These are phyloP conservation scores for Ganoderma lingzhi DNA, from an alignment of 1,284 basidiomycete species.

Conservation along the genomic window DNA sequence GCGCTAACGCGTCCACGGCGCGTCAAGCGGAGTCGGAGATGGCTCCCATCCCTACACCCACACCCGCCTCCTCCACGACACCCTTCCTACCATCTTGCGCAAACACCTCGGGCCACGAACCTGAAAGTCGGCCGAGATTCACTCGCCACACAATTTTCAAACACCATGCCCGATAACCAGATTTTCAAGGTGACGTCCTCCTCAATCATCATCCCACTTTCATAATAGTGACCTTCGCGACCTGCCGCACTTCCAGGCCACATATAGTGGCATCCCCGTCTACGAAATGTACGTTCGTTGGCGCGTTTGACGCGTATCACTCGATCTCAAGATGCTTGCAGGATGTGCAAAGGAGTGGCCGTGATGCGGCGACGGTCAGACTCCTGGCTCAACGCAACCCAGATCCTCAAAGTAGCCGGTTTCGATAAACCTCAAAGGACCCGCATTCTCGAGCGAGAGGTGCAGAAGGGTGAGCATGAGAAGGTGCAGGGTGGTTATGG, in stretches of 20 bases:
- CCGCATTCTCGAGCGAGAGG: constrained; percentile 95
- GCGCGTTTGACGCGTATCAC: constrained; percentile 45
- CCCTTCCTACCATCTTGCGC: constrained; percentile 1
- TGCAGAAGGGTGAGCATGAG: constrained; percentile 99
- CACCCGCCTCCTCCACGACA: constrained; percentile 11
- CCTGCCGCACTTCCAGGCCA: constrained; percentile 60
- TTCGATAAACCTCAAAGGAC: constrained; percentile 99
- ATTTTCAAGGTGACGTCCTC: constrained; percentile 73
- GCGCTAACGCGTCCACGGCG: constrained; percentile 32
- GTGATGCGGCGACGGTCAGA: constrained; percentile 98
- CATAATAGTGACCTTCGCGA: constrained; percentile 19
- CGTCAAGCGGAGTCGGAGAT: constrained; percentile 23
- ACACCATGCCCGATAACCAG: constrained; percentile 74
- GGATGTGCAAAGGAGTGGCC: constrained; percentile 95
- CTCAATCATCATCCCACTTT: constrained; percentile 26
- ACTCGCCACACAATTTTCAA: neutral
- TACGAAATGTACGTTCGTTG: constrained; percentile 78
- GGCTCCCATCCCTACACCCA: constrained; percentile 19
- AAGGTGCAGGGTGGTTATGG: constrained; percentile 99
- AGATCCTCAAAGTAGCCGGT: constrained; percentile 98
- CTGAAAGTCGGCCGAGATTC: neutral
- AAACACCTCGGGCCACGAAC: too few relatives aligned
- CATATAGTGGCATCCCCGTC: constrained; percentile 88
- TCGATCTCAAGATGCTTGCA: constrained; percentile 50
- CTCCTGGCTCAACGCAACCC: constrained; percentile 98